phyloP scores from a whole-genome alignment of 163 green algal genomes.

The Volvox carteri region DNA sequence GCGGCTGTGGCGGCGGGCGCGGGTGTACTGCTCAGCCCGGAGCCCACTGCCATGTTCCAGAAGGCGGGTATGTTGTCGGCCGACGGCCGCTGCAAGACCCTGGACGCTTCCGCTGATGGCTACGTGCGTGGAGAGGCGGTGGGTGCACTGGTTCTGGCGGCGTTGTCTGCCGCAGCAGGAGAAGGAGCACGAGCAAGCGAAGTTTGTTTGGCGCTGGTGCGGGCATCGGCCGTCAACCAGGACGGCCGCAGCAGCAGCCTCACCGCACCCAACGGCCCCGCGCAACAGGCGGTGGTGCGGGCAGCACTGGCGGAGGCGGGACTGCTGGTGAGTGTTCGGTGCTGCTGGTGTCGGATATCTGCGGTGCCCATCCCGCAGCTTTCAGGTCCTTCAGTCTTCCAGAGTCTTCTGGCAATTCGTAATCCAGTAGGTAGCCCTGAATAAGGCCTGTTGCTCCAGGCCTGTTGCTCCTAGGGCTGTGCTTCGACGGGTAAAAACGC shows the following conservation, averaged over 20 bases:
- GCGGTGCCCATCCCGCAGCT: too few relatives aligned
- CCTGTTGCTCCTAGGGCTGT: too few relatives aligned
- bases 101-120: slow-evolving; percentile 84
- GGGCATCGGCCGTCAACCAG: slow-evolving; percentile 88
- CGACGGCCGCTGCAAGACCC: slow-evolving; percentile 90
- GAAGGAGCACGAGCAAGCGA: background rate
- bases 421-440: too few relatives aligned
- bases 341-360: background rate
- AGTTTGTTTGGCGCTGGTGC: slow-evolving; percentile 63
- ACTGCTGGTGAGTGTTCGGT: slow-evolving; percentile 4
- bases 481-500: too few relatives aligned
- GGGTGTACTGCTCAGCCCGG: slow-evolving; percentile 75
- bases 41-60: slow-evolving; percentile 73
- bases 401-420: too few relatives aligned
- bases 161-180: background rate
- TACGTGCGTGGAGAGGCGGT: slow-evolving; percentile 72
- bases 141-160: slow-evolving; percentile 21
- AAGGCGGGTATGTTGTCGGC: slow-evolving; percentile 64
- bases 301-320: slow-evolving; percentile 66
- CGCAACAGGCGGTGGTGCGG: slow-evolving; percentile 84
- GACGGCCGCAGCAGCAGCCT: slow-evolving; percentile 89
- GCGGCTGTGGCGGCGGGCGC: slow-evolving; percentile 59
- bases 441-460: too few relatives aligned
- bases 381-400: too few relatives aligned
- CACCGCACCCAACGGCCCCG: slow-evolving; percentile 89